Evolutionary conservation across 2,329 filamentous ascomycete genomes (phyloP), one percentile per base, ranked within the genome.

Genomic region (Arthrinium puccinioides): DNA sequence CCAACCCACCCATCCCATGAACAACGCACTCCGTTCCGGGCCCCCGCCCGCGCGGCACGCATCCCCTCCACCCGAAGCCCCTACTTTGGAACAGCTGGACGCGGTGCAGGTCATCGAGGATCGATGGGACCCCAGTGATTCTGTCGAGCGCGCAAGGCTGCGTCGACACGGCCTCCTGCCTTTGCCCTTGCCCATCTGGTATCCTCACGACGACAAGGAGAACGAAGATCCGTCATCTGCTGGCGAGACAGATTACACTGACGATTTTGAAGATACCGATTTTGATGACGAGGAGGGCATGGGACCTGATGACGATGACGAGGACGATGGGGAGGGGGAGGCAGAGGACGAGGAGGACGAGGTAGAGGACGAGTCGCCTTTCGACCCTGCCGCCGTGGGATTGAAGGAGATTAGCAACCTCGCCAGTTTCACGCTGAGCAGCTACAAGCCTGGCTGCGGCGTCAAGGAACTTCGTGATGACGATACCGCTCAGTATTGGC

Each of bases 381-480:
- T 80, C 36, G 69, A 79, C 39, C 65, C 77, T 11, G 62, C 69
- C 14, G 69, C 69, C 14, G 55, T 71, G 9, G 70, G 80, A 29
- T 67, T 90, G 44, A 89, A 88, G 57, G 87, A 92, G 56, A 90
- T 92, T 55, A 87, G 83, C 50, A 88, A 87, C 44, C 71, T 92
- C 15, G 86, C 84, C 21, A 84, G 81, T 46, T 90, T 87, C 69
- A 89, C 84, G 9, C 85, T 90, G 48, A 87, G 82, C 56, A 86
- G 79, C 52, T 80, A 80, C 53, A 92, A 92, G 61, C 84, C 84
- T 1, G 85, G 85, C 26, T 87, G 83, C 48, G 84, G 84, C 2
- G 80, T 90, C 11, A 78, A 81, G 19, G 84, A 87, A 53, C 74
- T 92, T 15, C 76, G 85, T 21, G 79, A 76, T 44, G 83, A 88